Conservation (phyloP, 148 eudicot genomes). For the Spergularia bocconei region DNA sequence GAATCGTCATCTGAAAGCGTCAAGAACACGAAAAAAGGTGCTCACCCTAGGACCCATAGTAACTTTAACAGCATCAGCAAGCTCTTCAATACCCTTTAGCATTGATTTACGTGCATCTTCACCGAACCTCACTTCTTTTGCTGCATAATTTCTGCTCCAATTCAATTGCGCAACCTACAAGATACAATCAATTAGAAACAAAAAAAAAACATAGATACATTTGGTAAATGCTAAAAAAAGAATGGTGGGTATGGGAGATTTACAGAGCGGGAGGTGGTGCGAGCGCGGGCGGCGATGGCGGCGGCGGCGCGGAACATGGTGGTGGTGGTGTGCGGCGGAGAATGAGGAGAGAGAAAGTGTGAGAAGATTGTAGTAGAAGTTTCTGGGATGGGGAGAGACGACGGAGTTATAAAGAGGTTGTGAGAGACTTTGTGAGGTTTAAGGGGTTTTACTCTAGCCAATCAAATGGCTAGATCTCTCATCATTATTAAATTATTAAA, state of each 20-base stretch:
- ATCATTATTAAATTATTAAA: too few species aligned
- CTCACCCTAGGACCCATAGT: slow-evolving; percentile 99
- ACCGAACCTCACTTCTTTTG: slow-evolving; percentile 86
- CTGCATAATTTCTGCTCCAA: slow-evolving; percentile 89
- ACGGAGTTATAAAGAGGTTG: too few species aligned
- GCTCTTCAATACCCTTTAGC: slow-evolving; percentile 92
- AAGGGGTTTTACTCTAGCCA: too few species aligned
- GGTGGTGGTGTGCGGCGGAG: not conserved
- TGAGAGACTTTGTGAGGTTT: too few species aligned
- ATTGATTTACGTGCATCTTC: slow-evolving; percentile 78
- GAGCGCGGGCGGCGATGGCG: slow-evolving; percentile 59
- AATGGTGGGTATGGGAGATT: not conserved
- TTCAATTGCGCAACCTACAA: slow-evolving; percentile 52
- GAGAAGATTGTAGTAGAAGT: not conserved
- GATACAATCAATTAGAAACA: too few species aligned
- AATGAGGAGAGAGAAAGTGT: not conserved
- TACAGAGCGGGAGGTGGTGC: slow-evolving; percentile 35
- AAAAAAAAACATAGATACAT: not conserved
- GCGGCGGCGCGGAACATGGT: slow-evolving; percentile 76
- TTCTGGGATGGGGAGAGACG: too few species aligned
- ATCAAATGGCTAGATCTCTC: too few species aligned
- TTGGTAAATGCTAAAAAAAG: too few species aligned
- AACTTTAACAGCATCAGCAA: slow-evolving; percentile 93
- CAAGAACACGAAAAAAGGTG: too few species aligned
- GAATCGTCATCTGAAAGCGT: too few species aligned